These are phyloP conservation scores for Xanthoconium separans DNA, from an alignment of 1,284 basidiomycete genomes.

Conservation along the genomic window DNA sequence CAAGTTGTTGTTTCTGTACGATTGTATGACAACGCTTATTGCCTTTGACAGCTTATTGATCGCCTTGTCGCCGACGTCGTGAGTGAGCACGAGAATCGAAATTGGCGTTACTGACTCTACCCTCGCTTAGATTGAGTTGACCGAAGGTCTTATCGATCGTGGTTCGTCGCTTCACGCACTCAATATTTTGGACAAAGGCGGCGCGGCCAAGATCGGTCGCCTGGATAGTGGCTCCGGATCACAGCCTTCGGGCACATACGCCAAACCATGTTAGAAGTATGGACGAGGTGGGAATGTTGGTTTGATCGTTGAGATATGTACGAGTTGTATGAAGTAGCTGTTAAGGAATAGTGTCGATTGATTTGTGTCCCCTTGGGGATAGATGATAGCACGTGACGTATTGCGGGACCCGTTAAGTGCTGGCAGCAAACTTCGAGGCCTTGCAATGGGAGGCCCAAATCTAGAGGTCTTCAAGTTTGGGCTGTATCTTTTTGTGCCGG, in stretches of 20 bases:
- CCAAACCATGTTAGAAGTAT: slow-evolving; percentile 55
- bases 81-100: slow-evolving; percentile 24
- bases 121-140: slow-evolving; percentile 52
- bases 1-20: slow-evolving; percentile 19
- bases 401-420: neutral
- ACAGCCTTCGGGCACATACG: slow-evolving; percentile 57
- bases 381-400: neutral
- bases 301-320: neutral
- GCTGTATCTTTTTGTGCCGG: slow-evolving; percentile 86
- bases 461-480: slow-evolving; percentile 89
- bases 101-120: neutral
- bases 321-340: slow-evolving; percentile 3
- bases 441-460: slow-evolving; percentile 70
- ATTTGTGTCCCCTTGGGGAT: no score
- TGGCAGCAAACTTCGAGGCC: no score
- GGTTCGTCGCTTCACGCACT: slow-evolving; percentile 53
- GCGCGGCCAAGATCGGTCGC: slow-evolving; percentile 35
- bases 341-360: no score
- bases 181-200: slow-evolving; percentile 38
- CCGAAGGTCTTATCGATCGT: slow-evolving; percentile 47
- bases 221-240: slow-evolving; percentile 47
- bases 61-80: slow-evolving; percentile 63
- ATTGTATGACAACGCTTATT: slow-evolving; percentile 1
- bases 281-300: neutral
- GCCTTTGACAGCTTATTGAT: slow-evolving; percentile 53